Percentiles rank a stretch among this genome's conserved stretches.
Evolutionary conservation across 257 asterid genomes (phyloP).

Genomic region (Cordia subcordata): DNA sequence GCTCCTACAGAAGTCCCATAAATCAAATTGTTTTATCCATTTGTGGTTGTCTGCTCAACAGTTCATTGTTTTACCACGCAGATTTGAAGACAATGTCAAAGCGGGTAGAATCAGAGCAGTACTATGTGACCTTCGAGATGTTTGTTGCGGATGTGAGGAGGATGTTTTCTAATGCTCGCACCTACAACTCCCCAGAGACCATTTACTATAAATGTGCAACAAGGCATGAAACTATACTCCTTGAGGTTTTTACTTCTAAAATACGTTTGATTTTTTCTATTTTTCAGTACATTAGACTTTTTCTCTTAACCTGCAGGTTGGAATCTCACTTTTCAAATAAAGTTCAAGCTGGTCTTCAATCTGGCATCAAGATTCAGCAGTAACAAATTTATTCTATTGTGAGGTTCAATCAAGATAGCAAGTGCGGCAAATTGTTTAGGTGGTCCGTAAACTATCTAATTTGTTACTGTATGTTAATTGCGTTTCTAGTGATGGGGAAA

Average conservation of each 20-base stretch:
- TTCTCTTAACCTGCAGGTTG: slow-evolving; percentile 41
- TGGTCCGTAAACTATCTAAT: neutral
- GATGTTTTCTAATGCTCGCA: slow-evolving; percentile 91
- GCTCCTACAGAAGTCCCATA: too few relatives aligned
- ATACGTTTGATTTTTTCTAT: neutral
- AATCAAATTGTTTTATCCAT: neutral
- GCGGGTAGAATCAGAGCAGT: slow-evolving; percentile 90
- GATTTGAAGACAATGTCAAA: slow-evolving; percentile 88
- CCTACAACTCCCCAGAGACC: slow-evolving; percentile 92
- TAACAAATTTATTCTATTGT: neutral
- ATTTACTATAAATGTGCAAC: slow-evolving; percentile 86
- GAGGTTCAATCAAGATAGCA: too few relatives aligned
- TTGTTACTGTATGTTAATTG: too few relatives aligned
- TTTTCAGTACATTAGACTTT: neutral
- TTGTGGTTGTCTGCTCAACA: neutral
- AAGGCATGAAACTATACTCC: slow-evolving; percentile 41
- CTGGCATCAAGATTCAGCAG: slow-evolving; percentile 59
- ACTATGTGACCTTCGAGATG: slow-evolving; percentile 89
- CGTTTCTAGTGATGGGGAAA: too few relatives aligned
- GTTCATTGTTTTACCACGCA: slow-evolving; percentile 17
- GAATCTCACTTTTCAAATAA: slow-evolving; percentile 67
- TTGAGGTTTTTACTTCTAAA: neutral
- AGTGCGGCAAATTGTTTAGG: neutral
- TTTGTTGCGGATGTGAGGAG: slow-evolving; percentile 77
- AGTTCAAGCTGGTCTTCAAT: slow-evolving; percentile 78